Percentiles rank a stretch among this genome's conserved stretches.
Conservation (phyloP, 2,329 filamentous ascomycete species). For the Colletotrichum destructivum region DNA sequence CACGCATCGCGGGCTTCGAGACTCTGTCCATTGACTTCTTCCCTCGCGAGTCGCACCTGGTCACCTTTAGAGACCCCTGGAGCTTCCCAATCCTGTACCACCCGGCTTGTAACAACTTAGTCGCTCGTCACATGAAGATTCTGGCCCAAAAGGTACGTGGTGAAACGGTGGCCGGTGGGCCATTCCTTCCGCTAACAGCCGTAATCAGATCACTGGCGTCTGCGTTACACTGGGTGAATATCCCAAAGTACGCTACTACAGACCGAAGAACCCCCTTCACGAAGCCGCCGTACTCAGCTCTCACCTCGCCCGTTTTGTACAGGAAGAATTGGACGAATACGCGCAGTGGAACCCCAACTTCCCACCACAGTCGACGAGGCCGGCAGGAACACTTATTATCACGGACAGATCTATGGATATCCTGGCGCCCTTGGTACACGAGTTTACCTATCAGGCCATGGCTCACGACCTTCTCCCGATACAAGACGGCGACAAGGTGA, state of each 20-base stretch:
- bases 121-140: constrained; percentile 85
- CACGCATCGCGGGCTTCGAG: constrained; percentile 84
- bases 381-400: constrained; percentile 86
- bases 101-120: constrained; percentile 87
- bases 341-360: constrained; percentile 88
- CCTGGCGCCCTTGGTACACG: constrained; percentile 88
- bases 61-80: constrained; percentile 95
- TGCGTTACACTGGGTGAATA: constrained; percentile 96
- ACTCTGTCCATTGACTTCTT: constrained; percentile 91
- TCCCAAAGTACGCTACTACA: constrained; percentile 92
- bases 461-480: constrained; percentile 93
- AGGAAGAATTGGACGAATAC: constrained; percentile 92
- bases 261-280: constrained; percentile 80
- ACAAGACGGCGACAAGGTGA: constrained; percentile 89
- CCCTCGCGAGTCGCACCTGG: constrained; percentile 89
- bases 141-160: constrained; percentile 87
- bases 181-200: constrained; percentile 40
- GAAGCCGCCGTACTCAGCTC: constrained; percentile 90
- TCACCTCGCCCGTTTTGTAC: constrained; percentile 91
- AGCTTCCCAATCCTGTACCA: constrained; percentile 96
- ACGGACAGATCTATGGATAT: constrained; percentile 95
- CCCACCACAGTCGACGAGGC: constrained; percentile 83
- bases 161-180: constrained; percentile 17
- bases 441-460: constrained; percentile 99
- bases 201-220: constrained; percentile 80